These are phyloP conservation scores for Pichia nakasei DNA, from an alignment of 805 yeast genomes.

Conservation along the genomic window DNA sequence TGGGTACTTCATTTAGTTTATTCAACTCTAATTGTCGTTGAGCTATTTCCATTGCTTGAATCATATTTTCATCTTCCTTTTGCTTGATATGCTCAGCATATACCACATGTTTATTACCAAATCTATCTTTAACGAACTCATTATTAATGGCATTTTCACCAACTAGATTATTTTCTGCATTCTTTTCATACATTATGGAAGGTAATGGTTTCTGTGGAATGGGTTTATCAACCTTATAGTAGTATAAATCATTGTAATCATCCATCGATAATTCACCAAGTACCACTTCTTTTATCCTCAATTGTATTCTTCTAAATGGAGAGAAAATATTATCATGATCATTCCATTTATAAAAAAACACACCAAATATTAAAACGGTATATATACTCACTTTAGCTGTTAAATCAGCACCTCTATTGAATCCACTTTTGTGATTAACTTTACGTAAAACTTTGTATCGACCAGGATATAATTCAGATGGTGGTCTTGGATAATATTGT, in stretches of 20 bases:
- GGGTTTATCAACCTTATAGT: slow-evolving; percentile 31
- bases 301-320: slow-evolving; percentile 53
- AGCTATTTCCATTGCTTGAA: slow-evolving; percentile 35
- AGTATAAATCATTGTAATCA: slow-evolving; percentile 55
- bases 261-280: slow-evolving; percentile 46
- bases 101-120: slow-evolving; percentile 51
- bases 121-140: slow-evolving; percentile 54
- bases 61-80: slow-evolving; percentile 50
- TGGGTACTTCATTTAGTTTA: slow-evolving; percentile 9
- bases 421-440: slow-evolving; percentile 42
- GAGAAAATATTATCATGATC: slow-evolving; percentile 71
- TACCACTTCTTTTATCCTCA: slow-evolving; percentile 44
- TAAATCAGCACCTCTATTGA: slow-evolving; percentile 52
- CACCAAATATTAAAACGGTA: slow-evolving; percentile 45
- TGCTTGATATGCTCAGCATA: slow-evolving; percentile 68
- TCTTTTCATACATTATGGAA: slow-evolving; percentile 30
- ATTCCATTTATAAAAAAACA: slow-evolving; percentile 77
- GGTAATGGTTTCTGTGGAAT: slow-evolving; percentile 31
- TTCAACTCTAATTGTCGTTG: slow-evolving; percentile 23
- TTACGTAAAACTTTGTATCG: slow-evolving; percentile 63
- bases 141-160: slow-evolving; percentile 28
- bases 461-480: slow-evolving; percentile 67
- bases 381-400: slow-evolving; percentile 44
- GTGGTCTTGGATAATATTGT: slow-evolving; percentile 73
- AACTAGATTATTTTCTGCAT: slow-evolving; percentile 24